These are phyloP conservation scores for Cordyceps fumosorosea DNA, from an alignment of 2,329 filamentous ascomycete genomes.

Conservation along the genomic window DNA sequence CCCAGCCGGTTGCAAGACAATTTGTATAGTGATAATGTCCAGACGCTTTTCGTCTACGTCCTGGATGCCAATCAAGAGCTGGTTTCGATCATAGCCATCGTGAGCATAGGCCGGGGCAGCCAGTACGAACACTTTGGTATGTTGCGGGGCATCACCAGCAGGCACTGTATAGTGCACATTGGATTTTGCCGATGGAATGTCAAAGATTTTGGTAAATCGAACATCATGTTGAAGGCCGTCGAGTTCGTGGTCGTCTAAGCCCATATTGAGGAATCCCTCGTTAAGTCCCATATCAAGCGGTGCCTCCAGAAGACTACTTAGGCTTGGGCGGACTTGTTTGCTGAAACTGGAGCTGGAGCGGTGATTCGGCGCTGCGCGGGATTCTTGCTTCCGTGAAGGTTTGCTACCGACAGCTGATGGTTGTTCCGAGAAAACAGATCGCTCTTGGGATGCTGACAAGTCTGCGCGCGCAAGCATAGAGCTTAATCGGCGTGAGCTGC, in stretches of 20 bases:
- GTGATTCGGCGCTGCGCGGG: constrained; percentile 46
- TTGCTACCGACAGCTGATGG: constrained; percentile 33
- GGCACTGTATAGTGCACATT: constrained; percentile 56
- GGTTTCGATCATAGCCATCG: constrained; percentile 46
- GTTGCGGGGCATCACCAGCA: constrained; percentile 43
- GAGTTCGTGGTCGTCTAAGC: constrained; percentile 63
- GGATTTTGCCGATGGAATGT: constrained; percentile 54
- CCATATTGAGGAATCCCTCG: constrained; percentile 66
- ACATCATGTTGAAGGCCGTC: constrained; percentile 67
- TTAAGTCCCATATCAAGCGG: constrained; percentile 65
- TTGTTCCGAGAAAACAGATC: constrained; percentile 70
- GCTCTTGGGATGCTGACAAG: constrained; percentile 76
- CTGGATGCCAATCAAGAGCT: constrained; percentile 62
- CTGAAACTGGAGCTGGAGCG: constrained; percentile 36
- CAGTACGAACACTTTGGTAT: constrained; percentile 62
- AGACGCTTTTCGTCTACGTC: constrained; percentile 62
- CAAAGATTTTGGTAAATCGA: constrained; percentile 64
- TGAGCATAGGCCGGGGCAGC: constrained; percentile 49
- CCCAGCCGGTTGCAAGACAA: constrained; percentile 30
- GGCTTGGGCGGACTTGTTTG: constrained; percentile 41
- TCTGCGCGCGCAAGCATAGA: constrained; percentile 85
- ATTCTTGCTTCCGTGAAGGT: constrained; percentile 60
- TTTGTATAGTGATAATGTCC: constrained; percentile 57
- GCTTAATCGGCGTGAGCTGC: constrained; percentile 73
- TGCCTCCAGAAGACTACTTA: constrained; percentile 60